phyloP scores from a whole-genome alignment of 768 basidiomycete species.

The Termitomyces sp. region DNA sequence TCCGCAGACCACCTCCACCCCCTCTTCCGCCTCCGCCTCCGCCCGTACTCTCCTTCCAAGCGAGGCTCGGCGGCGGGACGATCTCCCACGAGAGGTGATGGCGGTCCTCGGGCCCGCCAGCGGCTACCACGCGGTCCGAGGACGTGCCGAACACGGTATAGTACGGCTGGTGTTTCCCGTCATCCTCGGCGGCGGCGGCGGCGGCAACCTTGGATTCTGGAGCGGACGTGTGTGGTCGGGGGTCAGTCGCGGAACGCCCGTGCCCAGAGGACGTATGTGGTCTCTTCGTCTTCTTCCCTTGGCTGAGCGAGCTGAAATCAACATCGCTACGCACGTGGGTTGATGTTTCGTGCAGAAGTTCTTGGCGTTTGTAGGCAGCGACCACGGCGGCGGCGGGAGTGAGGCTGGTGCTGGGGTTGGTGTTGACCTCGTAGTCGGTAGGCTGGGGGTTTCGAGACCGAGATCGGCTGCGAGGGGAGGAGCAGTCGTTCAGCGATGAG shows the following conservation, averaged over 20 bases:
- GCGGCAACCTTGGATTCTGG: background rate
- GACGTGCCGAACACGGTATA: slow-evolving; percentile 55
- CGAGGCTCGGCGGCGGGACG: slow-evolving; percentile 10
- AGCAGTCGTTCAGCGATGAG: background rate
- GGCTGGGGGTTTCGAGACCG: background rate
- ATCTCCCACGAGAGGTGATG: slow-evolving; percentile 24
- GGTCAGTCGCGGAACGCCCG: background rate
- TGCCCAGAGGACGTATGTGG: slow-evolving; percentile 7
- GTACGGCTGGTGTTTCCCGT: slow-evolving; percentile 38
- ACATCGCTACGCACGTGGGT: background rate
- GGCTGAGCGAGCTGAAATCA: background rate
- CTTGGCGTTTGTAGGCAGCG: slow-evolving; percentile 48
- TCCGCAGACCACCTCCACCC: slow-evolving; percentile 20
- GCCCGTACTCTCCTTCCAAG: slow-evolving; percentile 7
- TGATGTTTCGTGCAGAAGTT: slow-evolving; percentile 18
- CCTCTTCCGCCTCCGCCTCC: background rate
- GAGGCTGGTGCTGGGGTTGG: slow-evolving; percentile 20
- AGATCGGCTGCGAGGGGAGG: background rate
- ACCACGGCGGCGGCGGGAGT: slow-evolving; percentile 48
- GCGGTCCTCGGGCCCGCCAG: slow-evolving; percentile 40
- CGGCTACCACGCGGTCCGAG: slow-evolving; percentile 43
- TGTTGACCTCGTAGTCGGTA: background rate
- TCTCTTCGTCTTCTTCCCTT: slow-evolving; percentile 22
- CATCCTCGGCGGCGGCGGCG: too few species aligned
- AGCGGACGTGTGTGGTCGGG: background rate